Percentiles rank a stretch among this genome's conserved stretches.
Evolutionary conservation across 2,329 filamentous ascomycete species (phyloP).

Genomic region (Colletotrichum lentis): DNA sequence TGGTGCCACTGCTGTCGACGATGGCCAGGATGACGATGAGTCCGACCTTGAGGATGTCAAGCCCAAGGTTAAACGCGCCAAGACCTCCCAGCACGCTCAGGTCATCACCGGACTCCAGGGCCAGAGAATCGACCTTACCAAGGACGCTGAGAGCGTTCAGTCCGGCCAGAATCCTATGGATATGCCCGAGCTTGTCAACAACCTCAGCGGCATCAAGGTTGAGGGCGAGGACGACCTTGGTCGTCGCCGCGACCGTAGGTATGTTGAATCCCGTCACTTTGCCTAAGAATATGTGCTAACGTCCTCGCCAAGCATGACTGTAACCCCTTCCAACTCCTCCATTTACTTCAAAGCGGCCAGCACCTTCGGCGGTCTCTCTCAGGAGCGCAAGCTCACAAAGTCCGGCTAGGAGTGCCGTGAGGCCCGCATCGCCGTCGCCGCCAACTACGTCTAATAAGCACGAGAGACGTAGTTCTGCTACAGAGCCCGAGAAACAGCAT

Average conservation of each 20-base stretch:
- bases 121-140: constrained; percentile 26
- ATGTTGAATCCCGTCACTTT: not conserved
- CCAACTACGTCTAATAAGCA: not conserved
- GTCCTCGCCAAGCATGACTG: not conserved
- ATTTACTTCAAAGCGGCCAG: not conserved
- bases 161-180: constrained; percentile 14
- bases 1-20: not conserved
- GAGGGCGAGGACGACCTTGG: constrained; percentile 28
- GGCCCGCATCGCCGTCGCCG: constrained; percentile 9
- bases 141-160: constrained; percentile 17
- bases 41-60: constrained; percentile 6
- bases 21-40: constrained; percentile 23
- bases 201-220: constrained; percentile 28
- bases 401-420: constrained; percentile 10
- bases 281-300: not conserved
- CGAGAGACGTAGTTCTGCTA: not conserved
- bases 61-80: constrained; percentile 24
- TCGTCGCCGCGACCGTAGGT: constrained; percentile 2
- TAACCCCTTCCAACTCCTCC: not conserved
- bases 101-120: constrained; percentile 4
- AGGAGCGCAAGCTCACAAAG: not conserved
- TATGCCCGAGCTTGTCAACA: constrained; percentile 28
- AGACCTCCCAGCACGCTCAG: not conserved
- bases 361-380: not conserved
- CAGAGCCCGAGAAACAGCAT: not conserved